Conservation (phyloP, 2,329 filamentous ascomycete species). For the Zasmidium angulare region DNA sequence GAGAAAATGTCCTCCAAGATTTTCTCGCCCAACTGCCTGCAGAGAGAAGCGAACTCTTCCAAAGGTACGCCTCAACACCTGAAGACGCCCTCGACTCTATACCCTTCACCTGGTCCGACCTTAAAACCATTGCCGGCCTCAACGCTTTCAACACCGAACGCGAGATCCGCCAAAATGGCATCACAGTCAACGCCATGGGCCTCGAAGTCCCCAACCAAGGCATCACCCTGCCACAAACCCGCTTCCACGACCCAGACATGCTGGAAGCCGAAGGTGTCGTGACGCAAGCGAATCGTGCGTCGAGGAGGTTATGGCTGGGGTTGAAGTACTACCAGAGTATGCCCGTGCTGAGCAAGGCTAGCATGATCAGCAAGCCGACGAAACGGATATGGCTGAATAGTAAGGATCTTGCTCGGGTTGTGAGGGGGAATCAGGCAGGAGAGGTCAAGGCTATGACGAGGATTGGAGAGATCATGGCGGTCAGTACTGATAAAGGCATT, state of each 20-base stretch:
- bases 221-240: slow-evolving; percentile 24
- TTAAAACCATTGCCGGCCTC: slow-evolving; percentile 18
- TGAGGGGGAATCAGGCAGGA: slow-evolving; percentile 65
- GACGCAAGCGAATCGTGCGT: slow-evolving; percentile 63
- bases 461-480: slow-evolving; percentile 78
- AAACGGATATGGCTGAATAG: slow-evolving; percentile 67
- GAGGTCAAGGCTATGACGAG: slow-evolving; percentile 70
- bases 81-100: slow-evolving; percentile 17
- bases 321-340: slow-evolving; percentile 85
- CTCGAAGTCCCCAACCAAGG: slow-evolving; percentile 29
- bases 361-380: slow-evolving; percentile 71
- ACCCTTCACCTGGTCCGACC: slow-evolving; percentile 16
- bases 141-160: slow-evolving; percentile 18
- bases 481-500: slow-evolving; percentile 74
- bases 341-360: slow-evolving; percentile 70
- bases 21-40: slow-evolving; percentile 11
- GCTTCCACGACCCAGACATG: slow-evolving; percentile 27
- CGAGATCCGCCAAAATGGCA: slow-evolving; percentile 30
- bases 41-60: slow-evolving; percentile 11
- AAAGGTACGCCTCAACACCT: slow-evolving; percentile 14
- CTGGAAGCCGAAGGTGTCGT: slow-evolving; percentile 33
- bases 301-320: slow-evolving; percentile 78
- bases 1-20: slow-evolving; percentile 10
- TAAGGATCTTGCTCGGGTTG: slow-evolving; percentile 61
- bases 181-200: slow-evolving; percentile 33